Base-by-base conservation (phyloP, 257 asterid species). In the Ajuga chamaepitys region DNA sequence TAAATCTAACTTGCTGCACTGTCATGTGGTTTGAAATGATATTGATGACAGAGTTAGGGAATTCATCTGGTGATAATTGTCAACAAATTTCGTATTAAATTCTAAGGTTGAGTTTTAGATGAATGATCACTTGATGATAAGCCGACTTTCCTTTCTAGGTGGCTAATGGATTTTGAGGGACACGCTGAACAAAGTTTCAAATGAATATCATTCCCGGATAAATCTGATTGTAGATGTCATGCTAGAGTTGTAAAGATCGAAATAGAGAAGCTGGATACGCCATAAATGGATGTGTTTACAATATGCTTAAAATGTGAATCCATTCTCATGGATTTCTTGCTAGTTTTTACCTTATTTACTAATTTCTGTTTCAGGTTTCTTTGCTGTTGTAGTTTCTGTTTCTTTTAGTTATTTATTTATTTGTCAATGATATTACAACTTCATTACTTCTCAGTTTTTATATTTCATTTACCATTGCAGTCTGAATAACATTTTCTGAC, bases 401-500 rank as follows among this genome's bases (percentile, higher is more conserved):
- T 60, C 56, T 17, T 54, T 28, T 51, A 25, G 47, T 8, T 25
- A 12, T 25, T n/a, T 26, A 45, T 58, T 58, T 61, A 59, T 24
- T 61, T 64, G 7, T 28, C 20, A n/a, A 11, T 52, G 66, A 53
- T 14, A 12, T 30, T 48, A 64, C 34, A 48, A 21, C 58, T 68
- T 68, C 42, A 42, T 64, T 26, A 54, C 54, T 7, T 26, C 55
- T 24, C 22, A 32, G 58, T 30, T 59, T 16, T 25, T 28, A 5
- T 5, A 4, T 8, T 62, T 62, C 61, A 4, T 73, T 51, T 75
- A 44, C 18, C n/a, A 28, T 30, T 11, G 38, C 54, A 53, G 24
- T 51, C 56, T 65, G 46, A 35, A 61, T 41, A 42, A 54, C 54
- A 34, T 57, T 72, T 57, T 63, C 30, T 66, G 62, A 53, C 65